A percentile compares a stretch with the other conserved stretches of the same genome.
Conservation (phyloP, 1,139 yeast species). For the Nakaseomyces sp. region DNA sequence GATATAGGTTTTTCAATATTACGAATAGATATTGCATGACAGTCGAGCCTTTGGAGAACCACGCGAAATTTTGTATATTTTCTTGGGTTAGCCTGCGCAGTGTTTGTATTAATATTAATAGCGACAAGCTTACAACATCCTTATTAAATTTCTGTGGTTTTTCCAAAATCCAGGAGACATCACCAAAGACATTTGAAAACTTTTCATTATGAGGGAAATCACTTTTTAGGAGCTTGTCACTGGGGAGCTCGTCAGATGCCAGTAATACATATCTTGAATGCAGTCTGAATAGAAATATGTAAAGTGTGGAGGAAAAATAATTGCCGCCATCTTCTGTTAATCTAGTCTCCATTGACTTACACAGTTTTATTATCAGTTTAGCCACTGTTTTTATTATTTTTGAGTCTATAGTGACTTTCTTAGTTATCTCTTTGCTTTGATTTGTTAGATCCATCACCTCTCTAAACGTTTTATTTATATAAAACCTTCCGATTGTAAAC, state of each 20-base stretch:
- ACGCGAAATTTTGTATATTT: conserved; percentile 14
- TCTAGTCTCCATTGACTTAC: conserved; percentile 10
- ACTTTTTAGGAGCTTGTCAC: conserved; percentile 10
- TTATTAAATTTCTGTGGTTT: conserved; percentile 13
- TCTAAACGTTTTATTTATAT: conserved; percentile 18
- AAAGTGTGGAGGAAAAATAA: conserved; percentile 20
- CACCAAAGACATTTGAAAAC: conserved; percentile 9
- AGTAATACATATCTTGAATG: conserved; percentile 21
- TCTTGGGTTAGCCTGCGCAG: conserved; percentile 20
- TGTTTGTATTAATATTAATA: conserved; percentile 20
- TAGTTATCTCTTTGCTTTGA: neutral
- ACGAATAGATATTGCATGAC: conserved; percentile 28
- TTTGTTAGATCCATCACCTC: conserved; percentile 19
- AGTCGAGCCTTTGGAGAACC: conserved; percentile 27
- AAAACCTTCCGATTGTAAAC: conserved; percentile 21
- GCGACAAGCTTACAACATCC: conserved; percentile 18
- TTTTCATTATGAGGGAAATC: conserved; percentile 8
- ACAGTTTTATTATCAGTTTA: conserved; percentile 10
- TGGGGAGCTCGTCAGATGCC: conserved; percentile 10
- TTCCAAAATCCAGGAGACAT: conserved; percentile 15
- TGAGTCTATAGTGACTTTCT: neutral
- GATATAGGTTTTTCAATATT: conserved; percentile 20
- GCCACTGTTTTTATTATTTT: conserved; percentile 1
- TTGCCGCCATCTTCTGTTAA: conserved; percentile 9
- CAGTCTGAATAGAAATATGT: conserved; percentile 21